Base-by-base conservation (phyloP, 371 early-diverging fungal species). In the Zancudomyces culisetae region DNA sequence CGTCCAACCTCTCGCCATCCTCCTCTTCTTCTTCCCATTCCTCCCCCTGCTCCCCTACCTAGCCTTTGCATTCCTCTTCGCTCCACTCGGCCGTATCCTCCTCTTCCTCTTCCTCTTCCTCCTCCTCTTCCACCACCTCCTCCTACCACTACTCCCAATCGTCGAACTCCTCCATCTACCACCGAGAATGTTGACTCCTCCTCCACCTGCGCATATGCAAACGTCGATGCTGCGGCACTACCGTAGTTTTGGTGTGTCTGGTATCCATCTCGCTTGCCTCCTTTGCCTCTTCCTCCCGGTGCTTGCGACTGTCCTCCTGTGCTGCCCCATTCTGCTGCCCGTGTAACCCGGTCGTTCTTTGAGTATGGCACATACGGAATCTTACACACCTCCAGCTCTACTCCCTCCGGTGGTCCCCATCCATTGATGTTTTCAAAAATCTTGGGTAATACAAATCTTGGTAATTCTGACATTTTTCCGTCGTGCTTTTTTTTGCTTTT, bases 361-460 rank as follows among this genome's bases (percentile, higher is more conserved):
- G 85, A 85, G 77, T 80, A 97, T 42, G 92, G 94, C 27, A 89
- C 83, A 69, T 88, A 97, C 15, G 98, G 98, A 57, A 97, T 85
- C 55, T 71, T 69, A 71, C 81, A 80, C 54, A 77, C 74, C 20
- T 70, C 64, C 52, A 78, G 73, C 43, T 75, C 69, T 57, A 68
- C 60, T 28, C 49, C 45, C 35, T 53, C 52, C 1, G 67, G 53
- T 29, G 87, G 88, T 42, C 88, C 88, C 87, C 87, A 87, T 55
- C 85, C 85, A 64, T 62, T 68, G 59, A 74, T 71, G 46, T 72
- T 71, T 61, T 84, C 85, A 55, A 73, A 66, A 54, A 85, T 70
- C 45, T 69, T 59, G 29, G 87, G 87, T 42, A 87, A 70, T 30
- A 61, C 69, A 61, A 87, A 87, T 45, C 68, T 53, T 0, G 69